These are phyloP conservation scores for Kandelia obovata DNA, from an alignment of 345 rosid species.

Conservation along the genomic window DNA sequence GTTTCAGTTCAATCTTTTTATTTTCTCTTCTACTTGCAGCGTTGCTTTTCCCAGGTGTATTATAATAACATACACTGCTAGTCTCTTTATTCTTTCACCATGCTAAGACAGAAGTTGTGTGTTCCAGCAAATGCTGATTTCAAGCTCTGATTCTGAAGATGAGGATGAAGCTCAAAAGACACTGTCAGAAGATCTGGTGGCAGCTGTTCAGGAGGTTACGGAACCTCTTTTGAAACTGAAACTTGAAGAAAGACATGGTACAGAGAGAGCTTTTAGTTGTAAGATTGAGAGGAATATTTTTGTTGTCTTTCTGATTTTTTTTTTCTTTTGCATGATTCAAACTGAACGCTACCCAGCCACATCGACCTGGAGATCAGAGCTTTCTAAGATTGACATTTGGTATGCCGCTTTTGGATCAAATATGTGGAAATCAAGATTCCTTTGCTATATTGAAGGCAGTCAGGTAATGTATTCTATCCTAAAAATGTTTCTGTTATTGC, in stretches of 20 bases:
- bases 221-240: slow-evolving; percentile 55
- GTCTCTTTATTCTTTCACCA: not conserved
- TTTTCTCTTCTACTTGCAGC: not conserved
- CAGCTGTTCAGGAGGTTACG: slow-evolving; percentile 33
- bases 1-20: not conserved
- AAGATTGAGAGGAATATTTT: not conserved
- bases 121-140: slow-evolving; percentile 39
- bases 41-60: slow-evolving; percentile 5
- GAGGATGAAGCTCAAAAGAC: slow-evolving; percentile 35
- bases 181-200: slow-evolving; percentile 22
- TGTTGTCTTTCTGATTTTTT: not conserved
- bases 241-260: slow-evolving; percentile 47
- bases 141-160: slow-evolving; percentile 59
- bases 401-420: slow-evolving; percentile 84
- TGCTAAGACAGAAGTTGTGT: slow-evolving; percentile 16
- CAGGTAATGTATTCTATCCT: slow-evolving; percentile 39
- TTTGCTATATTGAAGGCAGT: slow-evolving; percentile 84
- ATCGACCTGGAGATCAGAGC: slow-evolving; percentile 58
- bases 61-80: not conserved
- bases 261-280: slow-evolving; percentile 6
- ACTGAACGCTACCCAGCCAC: slow-evolving; percentile 27
- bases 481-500: not conserved
- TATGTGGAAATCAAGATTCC: slow-evolving; percentile 78
- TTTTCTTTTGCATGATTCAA: not conserved
- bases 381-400: slow-evolving; percentile 66